Evolutionary conservation across 106 monocot genomes (phyloP), one percentile per base, ranked within the genome.

Genomic region (Dendrobium chrysotoxum): DNA sequence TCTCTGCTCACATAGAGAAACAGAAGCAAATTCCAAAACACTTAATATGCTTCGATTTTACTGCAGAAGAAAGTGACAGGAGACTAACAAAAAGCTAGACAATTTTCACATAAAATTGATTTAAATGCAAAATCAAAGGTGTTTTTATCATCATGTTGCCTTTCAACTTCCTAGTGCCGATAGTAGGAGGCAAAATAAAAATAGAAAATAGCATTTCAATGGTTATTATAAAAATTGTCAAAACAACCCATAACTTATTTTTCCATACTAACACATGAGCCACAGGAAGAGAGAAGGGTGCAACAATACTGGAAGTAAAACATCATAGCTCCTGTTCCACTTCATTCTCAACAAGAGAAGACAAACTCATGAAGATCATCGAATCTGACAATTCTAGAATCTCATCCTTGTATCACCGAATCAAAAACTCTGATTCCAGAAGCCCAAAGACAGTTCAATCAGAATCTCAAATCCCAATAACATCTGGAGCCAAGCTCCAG

Each of bases 401-500:
- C 15, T 82, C 84, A 30, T 93, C 85, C 55, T 42, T 91, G 8
- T 83, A 88, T 40, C 75, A 75, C 42, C 78, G 80, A 71, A 58
- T 85, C 21, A 83, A 74, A 65, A 68, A 55, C 31, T 45, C 17
- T 17, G 11, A 2, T 28, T 42, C 45, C 12, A 26, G 3, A 3
- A 57, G 1, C 15, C 28, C 7, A 2, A 25, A 58, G 20, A 40
- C 45, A 35, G 53, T 16, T 4, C 28, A 71, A n/a, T 72, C 82
- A 7, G 80, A 50, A 55, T 82, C 80, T 16, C 88, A 81, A 66
- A 64, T 89, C 35, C 96, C 96, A 12, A 80, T 96, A 16, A 82
- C 40, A 46, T 87, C 96, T 16, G 96, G 96, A 26, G 76, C 76
- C 0, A 86, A 85, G 74, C 88, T 96, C 4, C 90, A 86, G 74